Evolutionary conservation across 371 early-diverging fungal species (phyloP), one percentile per base, ranked within the genome.

Genomic region (Mortierella sp.): DNA sequence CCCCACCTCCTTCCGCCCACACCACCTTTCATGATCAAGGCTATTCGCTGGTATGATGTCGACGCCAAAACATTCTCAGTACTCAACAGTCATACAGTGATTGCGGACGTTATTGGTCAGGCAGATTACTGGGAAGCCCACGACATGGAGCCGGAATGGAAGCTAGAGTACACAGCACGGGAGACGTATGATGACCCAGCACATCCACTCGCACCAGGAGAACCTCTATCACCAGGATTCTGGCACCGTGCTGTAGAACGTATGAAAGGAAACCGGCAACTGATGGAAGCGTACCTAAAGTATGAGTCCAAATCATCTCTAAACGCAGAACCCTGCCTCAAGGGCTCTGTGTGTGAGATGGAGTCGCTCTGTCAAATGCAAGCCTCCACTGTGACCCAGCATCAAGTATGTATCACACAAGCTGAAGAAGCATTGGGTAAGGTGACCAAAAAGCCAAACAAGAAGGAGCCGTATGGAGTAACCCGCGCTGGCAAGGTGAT

Each of bases 11-110:
- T n/a, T n/a, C n/a, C n/a, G n/a, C n/a, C 34, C 14, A 16, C n/a
- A 39, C 13, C n/a, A 17, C 12, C 22, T 14, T 28, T 50, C 22
- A 21, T 57, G 43, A n/a, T 6, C 27, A 54, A 76, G 77, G 77
- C 69, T 10, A 65, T 76, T 45, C 77, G 77, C 14, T 76, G 70
- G 70, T 76, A 76, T 27, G 77, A 76, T 39, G 31, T 76, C 13
- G 77, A 76, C 22, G 66, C 69, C 17, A 69, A 69, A 25, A 76
- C 77, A 1, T 76, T 76, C 41, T 76, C 77, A 4, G 54, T 76
- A 10, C 46, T 76, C 31, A 66, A 76, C 41, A 46, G 58, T 0
- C 66, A 76, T 40, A 76, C 69, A 24, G 70, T 48, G 17, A 48
- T 61, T 10, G 66, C 77, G 12, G 70, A 76, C 25, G 41, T 76